Conservation (phyloP, 495 filamentous ascomycete species). For the Venustampulla echinocandica region DNA sequence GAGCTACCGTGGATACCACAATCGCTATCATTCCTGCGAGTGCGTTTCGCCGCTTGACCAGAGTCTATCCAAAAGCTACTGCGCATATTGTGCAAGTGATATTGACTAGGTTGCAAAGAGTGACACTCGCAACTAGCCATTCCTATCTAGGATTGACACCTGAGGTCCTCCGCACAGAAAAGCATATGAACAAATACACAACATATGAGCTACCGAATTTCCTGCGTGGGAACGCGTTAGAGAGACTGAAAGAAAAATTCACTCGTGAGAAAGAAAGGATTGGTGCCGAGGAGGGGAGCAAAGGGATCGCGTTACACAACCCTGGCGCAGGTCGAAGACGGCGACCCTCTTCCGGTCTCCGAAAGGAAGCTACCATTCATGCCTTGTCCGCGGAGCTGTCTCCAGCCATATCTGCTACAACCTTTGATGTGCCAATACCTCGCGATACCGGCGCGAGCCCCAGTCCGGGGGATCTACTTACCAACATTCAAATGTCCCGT, state of each 20-base stretch:
- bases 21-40: slow-evolving; percentile 97
- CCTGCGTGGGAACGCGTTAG: slow-evolving; percentile 73
- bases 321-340: slow-evolving; percentile 51
- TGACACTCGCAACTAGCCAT: slow-evolving; percentile 89
- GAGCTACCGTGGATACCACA: slow-evolving; percentile 94
- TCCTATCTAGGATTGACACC: slow-evolving; percentile 85
- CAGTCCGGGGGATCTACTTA: slow-evolving; percentile 71
- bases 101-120: slow-evolving; percentile 82
- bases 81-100: slow-evolving; percentile 98
- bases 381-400: slow-evolving; percentile 41
- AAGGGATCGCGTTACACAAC: slow-evolving; percentile 95
- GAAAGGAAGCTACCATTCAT: slow-evolving; percentile 76
- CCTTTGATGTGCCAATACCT: slow-evolving; percentile 24
- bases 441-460: slow-evolving; percentile 34
- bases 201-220: slow-evolving; percentile 87
- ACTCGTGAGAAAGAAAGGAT: slow-evolving; percentile 75
- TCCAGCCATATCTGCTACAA: slow-evolving; percentile 22
- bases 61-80: slow-evolving; percentile 90
- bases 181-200: slow-evolving; percentile 85
- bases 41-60: slow-evolving; percentile 87
- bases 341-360: slow-evolving; percentile 62
- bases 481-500: slow-evolving; percentile 67
- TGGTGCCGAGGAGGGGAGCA: slow-evolving; percentile 73
- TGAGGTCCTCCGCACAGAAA: slow-evolving; percentile 85
- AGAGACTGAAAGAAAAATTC: slow-evolving; percentile 90